A percentile compares a stretch with the other conserved stretches of the same genome.
phyloP scores from a whole-genome alignment of 208 protist species.

The Naegleria lovaniensis region DNA sequence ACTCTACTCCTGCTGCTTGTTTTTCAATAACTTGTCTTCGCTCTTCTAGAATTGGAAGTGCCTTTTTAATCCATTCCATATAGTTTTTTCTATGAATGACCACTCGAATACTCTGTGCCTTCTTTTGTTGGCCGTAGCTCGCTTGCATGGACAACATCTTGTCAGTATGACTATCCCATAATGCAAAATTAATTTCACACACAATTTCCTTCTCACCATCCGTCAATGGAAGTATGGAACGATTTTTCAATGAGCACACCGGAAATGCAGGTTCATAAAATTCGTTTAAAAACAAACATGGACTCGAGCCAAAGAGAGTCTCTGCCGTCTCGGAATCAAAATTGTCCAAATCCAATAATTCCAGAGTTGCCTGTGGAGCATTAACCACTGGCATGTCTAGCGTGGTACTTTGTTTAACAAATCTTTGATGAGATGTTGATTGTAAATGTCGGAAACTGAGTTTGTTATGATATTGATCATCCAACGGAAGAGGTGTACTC shows the following conservation, averaged over 20 bases:
- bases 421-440: neutral
- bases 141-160: neutral
- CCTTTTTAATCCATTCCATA: neutral
- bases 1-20: neutral
- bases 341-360: neutral
- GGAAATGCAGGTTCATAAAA: neutral
- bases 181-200: neutral
- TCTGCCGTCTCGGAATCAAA: neutral
- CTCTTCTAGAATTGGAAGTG: neutral
- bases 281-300: neutral
- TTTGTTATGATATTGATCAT: neutral
- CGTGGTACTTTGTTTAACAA: neutral
- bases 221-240: neutral
- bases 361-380: neutral
- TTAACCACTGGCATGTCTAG: neutral
- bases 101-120: neutral
- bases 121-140: neutral
- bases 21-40: neutral
- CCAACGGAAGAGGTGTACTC: neutral
- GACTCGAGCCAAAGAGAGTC: neutral
- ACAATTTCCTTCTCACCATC: neutral
- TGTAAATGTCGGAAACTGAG: neutral
- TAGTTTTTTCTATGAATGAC: neutral
- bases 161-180: neutral
- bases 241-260: neutral